Percentiles rank a stretch among this genome's conserved stretches.
Conservation (phyloP, 148 eudicot species). For the Nepenthes mirabilis region DNA sequence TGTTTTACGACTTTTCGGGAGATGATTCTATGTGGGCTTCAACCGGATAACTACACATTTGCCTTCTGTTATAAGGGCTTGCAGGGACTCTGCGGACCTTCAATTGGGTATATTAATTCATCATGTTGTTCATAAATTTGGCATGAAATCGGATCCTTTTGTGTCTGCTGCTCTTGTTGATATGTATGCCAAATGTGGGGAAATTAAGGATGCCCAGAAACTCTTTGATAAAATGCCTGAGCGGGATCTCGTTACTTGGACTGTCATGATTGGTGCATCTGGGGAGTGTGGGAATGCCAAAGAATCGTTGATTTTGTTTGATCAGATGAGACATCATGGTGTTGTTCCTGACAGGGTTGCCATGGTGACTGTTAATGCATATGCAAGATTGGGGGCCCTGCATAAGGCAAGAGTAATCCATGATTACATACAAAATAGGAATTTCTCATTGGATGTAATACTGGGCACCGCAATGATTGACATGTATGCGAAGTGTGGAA, state of each 20-base stretch:
- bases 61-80: conserved; percentile 18
- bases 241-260: conserved; percentile 24
- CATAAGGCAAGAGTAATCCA: conserved; percentile 12
- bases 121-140: conserved; percentile 13
- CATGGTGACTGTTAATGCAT: conserved; percentile 20
- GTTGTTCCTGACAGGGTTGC: conserved; percentile 13
- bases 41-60: conserved; percentile 13
- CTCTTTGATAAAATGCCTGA: conserved; percentile 15
- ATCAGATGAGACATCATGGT: conserved; percentile 9
- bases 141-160: conserved; percentile 7
- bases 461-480: conserved; percentile 19
- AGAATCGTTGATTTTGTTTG: conserved; percentile 15
- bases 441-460: conserved; percentile 11
- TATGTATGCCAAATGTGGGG: conserved; percentile 15
- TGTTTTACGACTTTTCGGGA: conserved; percentile 19
- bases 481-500: conserved; percentile 26
- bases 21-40: conserved; percentile 11
- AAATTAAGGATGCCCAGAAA: conserved; percentile 8
- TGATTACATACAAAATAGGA: conserved; percentile 8
- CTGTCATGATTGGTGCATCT: conserved; percentile 22
- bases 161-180: conserved; percentile 11
- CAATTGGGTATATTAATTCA: conserved; percentile 16
- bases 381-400: conserved; percentile 15
- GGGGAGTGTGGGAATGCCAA: conserved; percentile 16
- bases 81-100: conserved; percentile 14